Evolutionary conservation across 768 basidiomycete genomes (phyloP).

Genomic region (Kwoniella sp.): DNA sequence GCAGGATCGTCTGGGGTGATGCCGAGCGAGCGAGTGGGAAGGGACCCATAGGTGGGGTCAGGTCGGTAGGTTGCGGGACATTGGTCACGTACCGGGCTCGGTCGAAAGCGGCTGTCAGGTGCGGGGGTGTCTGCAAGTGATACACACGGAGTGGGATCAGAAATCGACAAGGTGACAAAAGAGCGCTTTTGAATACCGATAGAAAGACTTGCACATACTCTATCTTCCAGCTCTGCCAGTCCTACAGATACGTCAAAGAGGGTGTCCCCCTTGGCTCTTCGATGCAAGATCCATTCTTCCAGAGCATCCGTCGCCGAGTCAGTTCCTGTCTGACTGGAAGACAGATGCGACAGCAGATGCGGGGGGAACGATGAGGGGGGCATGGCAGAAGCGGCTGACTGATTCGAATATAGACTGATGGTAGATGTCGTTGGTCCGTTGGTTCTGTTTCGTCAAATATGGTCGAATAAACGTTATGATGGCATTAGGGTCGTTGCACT

Average conservation of each 20-base stretch:
- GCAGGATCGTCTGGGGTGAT: slow-evolving; percentile 41
- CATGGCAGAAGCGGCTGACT: slow-evolving; percentile 5
- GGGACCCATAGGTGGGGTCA: slow-evolving; percentile 49
- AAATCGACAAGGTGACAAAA: background rate
- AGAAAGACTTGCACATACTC: slow-evolving; percentile 27
- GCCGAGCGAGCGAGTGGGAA: slow-evolving; percentile 48
- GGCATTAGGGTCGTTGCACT: too few species aligned
- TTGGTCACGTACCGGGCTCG: slow-evolving; percentile 47
- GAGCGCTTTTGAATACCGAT: too few species aligned
- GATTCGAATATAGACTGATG: too few species aligned
- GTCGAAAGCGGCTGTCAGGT: slow-evolving; percentile 42
- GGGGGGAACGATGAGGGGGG: slow-evolving; percentile 22
- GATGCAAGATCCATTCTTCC: slow-evolving; percentile 52
- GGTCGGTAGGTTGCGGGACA: slow-evolving; percentile 52
- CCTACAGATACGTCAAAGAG: slow-evolving; percentile 52
- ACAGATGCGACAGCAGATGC: slow-evolving; percentile 20
- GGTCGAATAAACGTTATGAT: too few species aligned
- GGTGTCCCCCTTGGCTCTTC: slow-evolving; percentile 46
- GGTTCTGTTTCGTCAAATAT: too few species aligned
- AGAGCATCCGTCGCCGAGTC: slow-evolving; percentile 50
- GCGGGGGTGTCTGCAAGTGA: slow-evolving; percentile 33
- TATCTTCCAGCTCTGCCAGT: slow-evolving; percentile 51
- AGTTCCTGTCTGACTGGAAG: slow-evolving; percentile 12
- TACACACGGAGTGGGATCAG: background rate
- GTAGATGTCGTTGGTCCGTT: background rate